phyloP scores from a whole-genome alignment of 768 basidiomycete species.

The Boletus huronensis region DNA sequence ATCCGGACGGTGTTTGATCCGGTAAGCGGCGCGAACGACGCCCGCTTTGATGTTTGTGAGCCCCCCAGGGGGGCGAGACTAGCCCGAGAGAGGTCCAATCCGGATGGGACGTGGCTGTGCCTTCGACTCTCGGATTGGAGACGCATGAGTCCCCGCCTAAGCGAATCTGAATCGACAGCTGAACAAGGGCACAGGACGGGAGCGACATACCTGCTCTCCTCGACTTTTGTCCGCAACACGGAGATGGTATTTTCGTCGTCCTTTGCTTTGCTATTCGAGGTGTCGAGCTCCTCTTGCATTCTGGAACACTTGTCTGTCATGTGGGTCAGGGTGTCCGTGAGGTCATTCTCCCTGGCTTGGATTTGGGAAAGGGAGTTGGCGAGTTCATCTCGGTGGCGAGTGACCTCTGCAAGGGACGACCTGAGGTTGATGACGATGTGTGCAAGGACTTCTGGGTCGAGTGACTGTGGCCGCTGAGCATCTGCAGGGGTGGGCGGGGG shows the following conservation, averaged over 20 bases:
- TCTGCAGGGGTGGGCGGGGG: slow-evolving; percentile 44
- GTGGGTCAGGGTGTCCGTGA: slow-evolving; percentile 59
- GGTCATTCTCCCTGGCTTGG: slow-evolving; percentile 52
- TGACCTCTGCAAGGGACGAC: slow-evolving; percentile 56
- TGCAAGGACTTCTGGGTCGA: slow-evolving; percentile 73
- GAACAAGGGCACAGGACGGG: background rate
- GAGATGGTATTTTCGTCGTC: slow-evolving; percentile 78
- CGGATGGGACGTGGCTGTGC: slow-evolving; percentile 47
- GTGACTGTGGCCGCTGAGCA: slow-evolving; percentile 42
- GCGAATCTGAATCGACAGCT: slow-evolving; percentile 7
- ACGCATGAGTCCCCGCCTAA: slow-evolving; percentile 81
- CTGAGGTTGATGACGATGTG: slow-evolving; percentile 74
- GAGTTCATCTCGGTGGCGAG: slow-evolving; percentile 71
- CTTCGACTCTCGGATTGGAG: slow-evolving; percentile 75
- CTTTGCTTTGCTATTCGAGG: slow-evolving; percentile 47
- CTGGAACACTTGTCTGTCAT: slow-evolving; percentile 63
- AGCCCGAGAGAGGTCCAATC: slow-evolving; percentile 57
- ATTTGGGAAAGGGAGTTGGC: slow-evolving; percentile 47
- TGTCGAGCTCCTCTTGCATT: slow-evolving; percentile 55
- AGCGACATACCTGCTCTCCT: slow-evolving; percentile 70
- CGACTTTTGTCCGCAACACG: slow-evolving; percentile 77
- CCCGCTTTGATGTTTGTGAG: slow-evolving; percentile 61
- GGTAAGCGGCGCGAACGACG: slow-evolving; percentile 72
- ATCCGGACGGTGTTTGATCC: slow-evolving; percentile 46
- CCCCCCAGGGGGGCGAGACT: slow-evolving; percentile 36